Conservation (phyloP, 768 basidiomycete genomes). For the Boletus rufocinnamomeus region DNA sequence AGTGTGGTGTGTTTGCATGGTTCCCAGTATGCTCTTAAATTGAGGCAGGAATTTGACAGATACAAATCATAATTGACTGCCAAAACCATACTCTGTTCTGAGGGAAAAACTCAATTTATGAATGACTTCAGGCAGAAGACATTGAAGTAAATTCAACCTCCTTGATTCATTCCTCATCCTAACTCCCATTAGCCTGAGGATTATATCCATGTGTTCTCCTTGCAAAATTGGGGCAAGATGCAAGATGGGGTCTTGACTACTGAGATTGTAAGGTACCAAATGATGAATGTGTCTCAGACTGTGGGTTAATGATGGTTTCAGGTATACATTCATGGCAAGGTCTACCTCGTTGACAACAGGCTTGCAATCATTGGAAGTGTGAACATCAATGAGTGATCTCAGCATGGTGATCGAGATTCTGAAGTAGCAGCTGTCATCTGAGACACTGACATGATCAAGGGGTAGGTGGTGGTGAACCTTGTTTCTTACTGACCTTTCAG, state of each 20-base stretch:
- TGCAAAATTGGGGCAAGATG: constrained; percentile 94
- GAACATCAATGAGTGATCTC: constrained; percentile 97
- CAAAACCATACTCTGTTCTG: constrained; percentile 88
- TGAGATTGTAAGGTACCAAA: constrained; percentile 62
- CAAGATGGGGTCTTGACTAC: constrained; percentile 81
- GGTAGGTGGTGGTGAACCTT: constrained; percentile 47
- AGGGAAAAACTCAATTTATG: constrained; percentile 91
- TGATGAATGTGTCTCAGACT: not conserved
- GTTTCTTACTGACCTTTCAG: not conserved
- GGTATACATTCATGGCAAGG: constrained; percentile 81
- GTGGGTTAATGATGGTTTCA: constrained; percentile 31
- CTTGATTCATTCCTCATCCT: not conserved
- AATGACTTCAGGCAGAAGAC: constrained; percentile 77
- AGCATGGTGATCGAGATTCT: constrained; percentile 94
- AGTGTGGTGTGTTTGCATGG: constrained; percentile 64
- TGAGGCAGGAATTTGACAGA: constrained; percentile 42
- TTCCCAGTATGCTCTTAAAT: not conserved
- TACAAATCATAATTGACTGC: constrained; percentile 94
- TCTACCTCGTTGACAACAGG: constrained; percentile 91
- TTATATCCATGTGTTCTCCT: constrained; percentile 86
- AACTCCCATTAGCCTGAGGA: constrained; percentile 72
- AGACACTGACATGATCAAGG: constrained; percentile 96
- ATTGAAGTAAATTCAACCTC: constrained; percentile 63
- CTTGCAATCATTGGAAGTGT: constrained; percentile 94
- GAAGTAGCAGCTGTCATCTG: constrained; percentile 91